These are phyloP conservation scores for Ruellia speciosa DNA, from an alignment of 305 asterid species.

Conservation along the genomic window DNA sequence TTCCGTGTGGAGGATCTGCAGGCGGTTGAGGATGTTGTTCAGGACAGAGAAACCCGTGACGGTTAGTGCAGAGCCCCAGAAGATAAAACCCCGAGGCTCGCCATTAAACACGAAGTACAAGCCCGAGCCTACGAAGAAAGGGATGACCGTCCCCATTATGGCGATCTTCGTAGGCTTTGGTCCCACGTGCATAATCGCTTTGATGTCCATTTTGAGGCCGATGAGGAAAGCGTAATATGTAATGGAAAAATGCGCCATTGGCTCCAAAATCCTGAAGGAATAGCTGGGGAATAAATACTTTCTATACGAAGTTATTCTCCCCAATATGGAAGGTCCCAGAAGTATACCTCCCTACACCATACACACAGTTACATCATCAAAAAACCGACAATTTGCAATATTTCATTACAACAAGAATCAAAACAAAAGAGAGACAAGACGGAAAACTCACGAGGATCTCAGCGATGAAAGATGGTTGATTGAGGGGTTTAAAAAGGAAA, in stretches of 20 bases:
- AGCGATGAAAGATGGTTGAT: constrained; percentile 70
- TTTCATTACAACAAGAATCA: too few relatives aligned
- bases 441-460: constrained; percentile 53
- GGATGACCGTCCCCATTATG: constrained; percentile 43
- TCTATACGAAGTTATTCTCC: constrained; percentile 31
- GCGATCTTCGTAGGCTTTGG: constrained; percentile 50
- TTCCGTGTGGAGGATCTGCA: constrained; percentile 61
- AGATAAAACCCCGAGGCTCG: constrained; percentile 36
- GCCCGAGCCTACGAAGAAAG: constrained; percentile 44
- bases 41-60: constrained; percentile 61
- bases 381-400: too few relatives aligned
- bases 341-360: constrained; percentile 59
- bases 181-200: constrained; percentile 42
- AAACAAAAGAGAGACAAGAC: neutral
- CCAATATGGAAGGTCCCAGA: constrained; percentile 67
- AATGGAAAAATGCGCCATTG: constrained; percentile 75
- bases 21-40: constrained; percentile 46
- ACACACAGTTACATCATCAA: neutral
- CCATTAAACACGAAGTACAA: constrained; percentile 27
- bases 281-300: constrained; percentile 51
- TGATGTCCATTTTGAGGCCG: constrained; percentile 64
- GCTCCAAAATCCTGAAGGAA: constrained; percentile 58
- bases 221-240: constrained; percentile 60
- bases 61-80: constrained; percentile 71
- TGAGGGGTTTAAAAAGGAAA: constrained; percentile 45